Evolutionary conservation across 2,329 filamentous ascomycete genomes (phyloP), one percentile per base, ranked within the genome.

Genomic region (Trichoderma sp.): DNA sequence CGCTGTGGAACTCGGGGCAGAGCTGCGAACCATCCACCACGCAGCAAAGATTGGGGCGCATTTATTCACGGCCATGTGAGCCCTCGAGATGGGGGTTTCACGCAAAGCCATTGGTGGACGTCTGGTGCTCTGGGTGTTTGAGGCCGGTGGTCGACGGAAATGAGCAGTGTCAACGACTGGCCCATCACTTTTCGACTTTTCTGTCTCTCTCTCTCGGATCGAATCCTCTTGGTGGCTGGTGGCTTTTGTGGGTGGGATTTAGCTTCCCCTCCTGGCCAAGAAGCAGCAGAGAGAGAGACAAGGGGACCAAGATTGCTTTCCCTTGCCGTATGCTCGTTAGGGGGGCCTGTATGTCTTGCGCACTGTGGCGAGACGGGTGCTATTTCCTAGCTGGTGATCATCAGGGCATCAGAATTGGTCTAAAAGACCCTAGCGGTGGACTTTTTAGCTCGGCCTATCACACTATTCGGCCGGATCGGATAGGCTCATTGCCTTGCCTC

Each of bases 51-150:
- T 74, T 66, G 75, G 75, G 78, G 80, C 78, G 80, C 80, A 81
- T 81, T 78, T 76, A 77, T 74, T 69, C 56, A 71, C 66, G 31
- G 78, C 78, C 80, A 81, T 81, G 80, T 82, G 80, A 81, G 78
- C 76, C 76, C 72, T 31, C 16, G 31, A 53, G 69, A 35, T 35
- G 56, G 64, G 56, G 65, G 35, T 12, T 63, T 35, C 31, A 24
- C 38, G 31, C 24, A 67, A 50, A 50, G 12, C 59, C 21, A 75
- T 75, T 75, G 74, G 74, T 38, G 24, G 69, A 18, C 29, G 67
- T 29, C 53, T 56, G 24, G 59, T 35, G 24, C 45, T 59, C 31
- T 41, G 60, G 53, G 53, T 73, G 74, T 75, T 68, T 75, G 62
- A 60, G 33, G 68, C 45, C 45, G 65, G 33, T 18, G 35, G 33